Evolutionary conservation across 2,329 filamentous ascomycete genomes (phyloP).

Genomic region (Exophiala oligosperma): DNA sequence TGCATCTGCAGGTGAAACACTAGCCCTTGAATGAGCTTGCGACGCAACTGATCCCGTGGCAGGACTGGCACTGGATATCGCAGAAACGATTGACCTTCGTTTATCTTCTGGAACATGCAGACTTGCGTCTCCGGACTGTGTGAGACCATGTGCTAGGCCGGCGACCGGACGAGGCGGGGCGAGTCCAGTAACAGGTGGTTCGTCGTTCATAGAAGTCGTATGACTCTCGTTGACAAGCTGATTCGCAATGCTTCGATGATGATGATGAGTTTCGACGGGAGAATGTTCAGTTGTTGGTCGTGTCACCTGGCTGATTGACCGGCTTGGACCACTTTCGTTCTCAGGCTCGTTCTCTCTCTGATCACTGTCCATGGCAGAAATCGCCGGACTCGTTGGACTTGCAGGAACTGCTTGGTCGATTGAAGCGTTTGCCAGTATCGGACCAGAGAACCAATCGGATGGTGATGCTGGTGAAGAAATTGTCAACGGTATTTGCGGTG

Average conservation of each 20-base stretch:
- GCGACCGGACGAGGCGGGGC: conserved; percentile 5
- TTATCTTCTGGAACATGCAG: conserved; percentile 15
- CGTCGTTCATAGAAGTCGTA: background rate
- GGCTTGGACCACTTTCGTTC: conserved; percentile 12
- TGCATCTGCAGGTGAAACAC: conserved; percentile 22
- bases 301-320: conserved; percentile 22
- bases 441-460: conserved; percentile 22
- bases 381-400: conserved; percentile 15
- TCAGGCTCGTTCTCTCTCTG: conserved; percentile 1
- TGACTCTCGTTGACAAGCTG: background rate
- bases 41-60: conserved; percentile 8
- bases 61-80: conserved; percentile 25
- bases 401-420: background rate
- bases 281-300: conserved; percentile 18
- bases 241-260: conserved; percentile 2
- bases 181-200: background rate
- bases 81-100: conserved; percentile 24
- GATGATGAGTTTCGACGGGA: conserved; percentile 9
- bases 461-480: conserved; percentile 19
- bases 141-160: conserved; percentile 3
- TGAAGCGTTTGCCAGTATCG: background rate
- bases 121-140: conserved; percentile 13
- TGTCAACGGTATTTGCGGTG: conserved; percentile 21
- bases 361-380: conserved; percentile 24
- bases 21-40: conserved; percentile 1